Evolutionary conservation across 306 rosid species (phyloP).

Genomic region (Acacia confusa): DNA sequence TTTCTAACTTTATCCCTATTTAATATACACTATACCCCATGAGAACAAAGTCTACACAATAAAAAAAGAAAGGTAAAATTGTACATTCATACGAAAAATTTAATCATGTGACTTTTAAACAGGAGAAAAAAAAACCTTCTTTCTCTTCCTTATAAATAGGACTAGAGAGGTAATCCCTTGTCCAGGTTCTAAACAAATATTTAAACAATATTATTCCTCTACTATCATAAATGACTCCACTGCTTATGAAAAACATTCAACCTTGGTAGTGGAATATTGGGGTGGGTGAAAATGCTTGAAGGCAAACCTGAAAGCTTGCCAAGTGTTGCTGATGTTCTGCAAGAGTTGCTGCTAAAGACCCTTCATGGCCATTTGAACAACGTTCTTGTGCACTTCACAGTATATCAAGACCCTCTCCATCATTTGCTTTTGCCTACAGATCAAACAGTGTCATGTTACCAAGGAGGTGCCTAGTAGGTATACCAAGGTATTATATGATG

Average conservation of each 20-base stretch:
- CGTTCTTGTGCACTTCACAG: slow-evolving; percentile 74
- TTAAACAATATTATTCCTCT: neutral
- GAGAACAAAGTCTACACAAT: too few relatives aligned
- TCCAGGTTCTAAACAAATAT: slow-evolving; percentile 6
- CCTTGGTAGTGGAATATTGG: neutral
- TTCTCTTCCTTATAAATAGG: too few relatives aligned
- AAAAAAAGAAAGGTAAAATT: too few relatives aligned
- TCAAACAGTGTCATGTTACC: slow-evolving; percentile 6
- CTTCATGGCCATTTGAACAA: slow-evolving; percentile 83
- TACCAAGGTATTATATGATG: neutral
- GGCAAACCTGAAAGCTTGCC: slow-evolving; percentile 92
- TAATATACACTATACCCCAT: too few relatives aligned
- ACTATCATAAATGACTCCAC: neutral
- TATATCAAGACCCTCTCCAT: slow-evolving; percentile 97
- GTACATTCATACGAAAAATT: too few relatives aligned
- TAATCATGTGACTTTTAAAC: too few relatives aligned
- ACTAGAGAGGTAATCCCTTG: neutral
- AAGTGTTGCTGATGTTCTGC: slow-evolving; percentile 98
- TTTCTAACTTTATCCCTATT: too few relatives aligned
- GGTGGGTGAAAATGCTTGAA: slow-evolving; percentile 5
- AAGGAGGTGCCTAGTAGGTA: neutral
- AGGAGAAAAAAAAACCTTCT: too few relatives aligned
- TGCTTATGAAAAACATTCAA: slow-evolving; percentile 14
- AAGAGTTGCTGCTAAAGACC: slow-evolving; percentile 89
- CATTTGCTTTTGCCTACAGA: slow-evolving; percentile 91